A percentile compares a stretch with the other conserved stretches of the same genome.
phyloP scores from a whole-genome alignment of 1,284 basidiomycete genomes.

The Chalciporus sp. region DNA sequence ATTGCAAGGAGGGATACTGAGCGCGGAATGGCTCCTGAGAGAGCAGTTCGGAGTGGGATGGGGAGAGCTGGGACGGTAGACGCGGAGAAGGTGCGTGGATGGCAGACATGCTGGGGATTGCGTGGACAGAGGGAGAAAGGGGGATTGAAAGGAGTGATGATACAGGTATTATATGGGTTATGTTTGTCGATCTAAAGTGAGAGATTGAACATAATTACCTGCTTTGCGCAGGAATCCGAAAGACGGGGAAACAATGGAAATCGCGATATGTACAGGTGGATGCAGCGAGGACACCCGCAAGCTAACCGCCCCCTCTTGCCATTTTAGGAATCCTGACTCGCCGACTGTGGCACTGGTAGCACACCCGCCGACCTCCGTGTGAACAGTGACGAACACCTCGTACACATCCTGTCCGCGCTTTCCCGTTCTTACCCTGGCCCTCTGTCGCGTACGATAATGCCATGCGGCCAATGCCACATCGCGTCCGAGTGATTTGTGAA shows the following conservation, averaged over 20 bases:
- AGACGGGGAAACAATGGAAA: constrained; percentile 28
- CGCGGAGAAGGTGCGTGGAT: constrained; percentile 37
- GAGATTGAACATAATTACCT: constrained; percentile 13
- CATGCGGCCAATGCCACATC: constrained; percentile 1
- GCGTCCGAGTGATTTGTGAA: constrained; percentile 2
- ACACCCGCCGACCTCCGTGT: neutral
- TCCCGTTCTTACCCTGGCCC: neutral
- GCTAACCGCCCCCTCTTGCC: constrained; percentile 15
- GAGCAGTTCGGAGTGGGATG: constrained; percentile 10
- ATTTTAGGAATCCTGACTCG: constrained; percentile 30
- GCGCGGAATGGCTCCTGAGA: constrained; percentile 11
- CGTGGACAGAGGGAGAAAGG: constrained; percentile 13
- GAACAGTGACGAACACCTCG: neutral
- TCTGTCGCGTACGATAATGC: constrained; percentile 3
- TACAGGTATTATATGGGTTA: constrained; percentile 17
- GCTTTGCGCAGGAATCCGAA: constrained; percentile 16
- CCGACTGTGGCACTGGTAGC: too few relatives aligned
- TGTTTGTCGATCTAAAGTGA: constrained; percentile 15
- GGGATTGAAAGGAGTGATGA: constrained; percentile 17
- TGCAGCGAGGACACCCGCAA: constrained; percentile 25
- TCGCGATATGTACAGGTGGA: constrained; percentile 7
- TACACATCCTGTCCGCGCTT: neutral
- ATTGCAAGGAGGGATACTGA: neutral
- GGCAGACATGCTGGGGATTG: constrained; percentile 29
- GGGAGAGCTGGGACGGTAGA: constrained; percentile 17